A percentile compares a stretch with the other conserved stretches of the same genome.
Evolutionary conservation across 441 rosid species (phyloP).

Genomic region (Erodium texanum): DNA sequence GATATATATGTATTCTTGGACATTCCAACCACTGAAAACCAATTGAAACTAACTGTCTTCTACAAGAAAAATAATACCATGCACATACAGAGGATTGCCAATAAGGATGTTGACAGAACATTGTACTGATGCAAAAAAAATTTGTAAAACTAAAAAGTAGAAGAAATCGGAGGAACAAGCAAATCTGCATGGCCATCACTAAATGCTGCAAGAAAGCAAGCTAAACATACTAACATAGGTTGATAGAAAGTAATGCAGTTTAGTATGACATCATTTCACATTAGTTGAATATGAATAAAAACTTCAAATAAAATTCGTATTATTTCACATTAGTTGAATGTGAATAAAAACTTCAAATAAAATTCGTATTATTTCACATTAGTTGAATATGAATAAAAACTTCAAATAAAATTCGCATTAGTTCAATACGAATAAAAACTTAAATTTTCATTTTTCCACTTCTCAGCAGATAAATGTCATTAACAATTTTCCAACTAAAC

Average conservation of each 20-base stretch:
- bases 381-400: no score
- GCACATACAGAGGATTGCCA: background rate
- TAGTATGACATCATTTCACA: no score
- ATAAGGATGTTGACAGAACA: background rate
- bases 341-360: background rate
- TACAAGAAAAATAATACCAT: background rate
- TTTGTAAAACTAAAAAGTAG: background rate
- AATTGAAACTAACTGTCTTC: background rate
- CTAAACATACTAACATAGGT: background rate
- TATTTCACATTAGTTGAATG: no score
- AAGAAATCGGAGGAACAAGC: background rate
- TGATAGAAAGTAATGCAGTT: background rate
- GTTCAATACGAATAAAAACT: background rate
- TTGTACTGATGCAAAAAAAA: background rate
- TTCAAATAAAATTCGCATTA: no score
- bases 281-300: background rate
- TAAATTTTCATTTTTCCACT: background rate
- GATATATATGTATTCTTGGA: background rate
- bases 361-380: no score
- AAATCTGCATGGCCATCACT: background rate
- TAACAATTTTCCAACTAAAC: background rate
- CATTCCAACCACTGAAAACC: background rate
- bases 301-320: no score
- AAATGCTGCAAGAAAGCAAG: background rate
- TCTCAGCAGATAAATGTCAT: background rate